phyloP scores from a whole-genome alignment of 1,284 basidiomycete species.

The Ganoderma resinaceum region DNA sequence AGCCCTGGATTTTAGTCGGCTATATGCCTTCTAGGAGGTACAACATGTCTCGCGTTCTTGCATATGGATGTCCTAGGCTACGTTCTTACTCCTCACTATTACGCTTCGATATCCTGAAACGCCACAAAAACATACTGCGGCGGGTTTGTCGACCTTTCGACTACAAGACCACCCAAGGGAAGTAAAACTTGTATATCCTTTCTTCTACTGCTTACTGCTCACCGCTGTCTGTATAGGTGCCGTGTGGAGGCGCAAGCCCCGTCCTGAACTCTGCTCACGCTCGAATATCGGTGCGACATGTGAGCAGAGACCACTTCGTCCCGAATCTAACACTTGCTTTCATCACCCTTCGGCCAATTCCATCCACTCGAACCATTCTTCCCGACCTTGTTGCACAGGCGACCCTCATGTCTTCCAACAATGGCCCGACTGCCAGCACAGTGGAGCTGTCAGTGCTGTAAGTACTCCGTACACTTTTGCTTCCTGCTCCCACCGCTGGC shows the following conservation, averaged over 20 bases:
- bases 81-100: no score
- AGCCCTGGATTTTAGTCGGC: no score
- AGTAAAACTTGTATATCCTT: background rate
- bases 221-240: background rate
- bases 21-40: no score
- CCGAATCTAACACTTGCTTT: no score
- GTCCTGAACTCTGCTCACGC: background rate
- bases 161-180: background rate
- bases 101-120: no score
- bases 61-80: no score
- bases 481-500: no score
- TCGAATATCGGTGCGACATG: background rate
- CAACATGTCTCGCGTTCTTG: no score
- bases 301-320: no score
- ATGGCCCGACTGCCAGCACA: background rate
- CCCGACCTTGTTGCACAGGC: background rate
- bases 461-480: background rate
- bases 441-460: background rate
- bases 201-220: background rate
- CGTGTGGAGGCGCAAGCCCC: background rate
- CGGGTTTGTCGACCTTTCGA: background rate
- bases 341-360: background rate
- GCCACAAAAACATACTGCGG: background rate
- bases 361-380: background rate
- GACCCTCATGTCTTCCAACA: background rate